These are phyloP conservation scores for Pythium inflatum DNA, from an alignment of 352 stramenopile species.

Conservation along the genomic window DNA sequence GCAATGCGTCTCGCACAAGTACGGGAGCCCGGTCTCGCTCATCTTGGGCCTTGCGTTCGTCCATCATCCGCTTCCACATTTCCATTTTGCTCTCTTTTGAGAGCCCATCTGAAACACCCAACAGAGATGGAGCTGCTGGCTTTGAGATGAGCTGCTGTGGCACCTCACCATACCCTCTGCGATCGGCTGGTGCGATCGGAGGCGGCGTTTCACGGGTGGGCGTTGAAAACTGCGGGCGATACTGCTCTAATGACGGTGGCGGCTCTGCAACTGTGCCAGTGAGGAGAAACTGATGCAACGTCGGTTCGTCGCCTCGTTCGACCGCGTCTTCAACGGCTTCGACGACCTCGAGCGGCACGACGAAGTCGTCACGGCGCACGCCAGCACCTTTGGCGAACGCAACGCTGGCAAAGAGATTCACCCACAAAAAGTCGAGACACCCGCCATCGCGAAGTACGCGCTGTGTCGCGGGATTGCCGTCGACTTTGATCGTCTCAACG, in stretches of 20 bases:
- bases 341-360: conserved; percentile 21
- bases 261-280: conserved; percentile 17
- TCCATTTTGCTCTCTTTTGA: conserved; percentile 63
- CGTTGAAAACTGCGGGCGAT: not conserved
- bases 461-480: conserved; percentile 47
- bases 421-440: conserved; percentile 47
- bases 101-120: conserved; percentile 13
- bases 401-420: conserved; percentile 45
- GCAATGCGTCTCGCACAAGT: not conserved
- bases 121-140: not conserved
- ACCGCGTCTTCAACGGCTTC: conserved; percentile 32
- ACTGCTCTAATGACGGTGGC: too few species aligned
- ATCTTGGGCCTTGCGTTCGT: conserved; percentile 47
- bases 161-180: not conserved
- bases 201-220: not conserved
- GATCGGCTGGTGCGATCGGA: not conserved
- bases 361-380: conserved; percentile 32
- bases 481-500: conserved; percentile 53
- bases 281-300: conserved; percentile 30
- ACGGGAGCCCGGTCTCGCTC: conserved; percentile 23
- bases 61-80: conserved; percentile 67
- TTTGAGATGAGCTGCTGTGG: not conserved
- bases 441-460: conserved; percentile 41
- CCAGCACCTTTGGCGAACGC: conserved; percentile 10
- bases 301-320: conserved; percentile 29